Conservation (phyloP, 352 stramenopile genomes). For the Globisporangium sylvaticum region DNA sequence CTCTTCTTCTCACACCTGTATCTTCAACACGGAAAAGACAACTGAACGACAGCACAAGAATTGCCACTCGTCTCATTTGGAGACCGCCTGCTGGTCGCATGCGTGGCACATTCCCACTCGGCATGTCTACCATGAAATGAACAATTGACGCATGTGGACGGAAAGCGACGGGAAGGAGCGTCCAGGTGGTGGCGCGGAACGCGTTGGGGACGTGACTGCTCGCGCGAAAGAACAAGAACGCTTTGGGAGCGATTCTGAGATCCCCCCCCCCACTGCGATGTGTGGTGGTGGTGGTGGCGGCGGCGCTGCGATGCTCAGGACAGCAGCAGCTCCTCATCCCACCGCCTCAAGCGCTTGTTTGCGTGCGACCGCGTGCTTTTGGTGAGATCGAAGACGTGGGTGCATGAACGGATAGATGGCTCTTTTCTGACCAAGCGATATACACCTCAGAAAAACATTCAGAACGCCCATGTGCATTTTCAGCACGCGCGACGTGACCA, state of each 20-base stretch:
- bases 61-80: not conserved
- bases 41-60: too few relatives aligned
- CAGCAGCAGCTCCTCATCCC: not conserved
- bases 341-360: too few relatives aligned
- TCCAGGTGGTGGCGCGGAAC: not conserved
- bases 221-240: not conserved
- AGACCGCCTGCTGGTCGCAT: not conserved
- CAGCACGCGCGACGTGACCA: constrained; percentile 3
- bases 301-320: not conserved
- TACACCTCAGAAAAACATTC: constrained; percentile 2
- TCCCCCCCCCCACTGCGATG: not conserved
- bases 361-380: not conserved
- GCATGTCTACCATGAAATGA: not conserved
- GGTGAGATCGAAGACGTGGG: not conserved
- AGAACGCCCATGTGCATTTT: not conserved
- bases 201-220: not conserved
- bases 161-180: not conserved
- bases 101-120: not conserved
- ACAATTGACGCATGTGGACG: not conserved
- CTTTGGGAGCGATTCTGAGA: not conserved
- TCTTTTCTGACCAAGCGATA: constrained; percentile 8
- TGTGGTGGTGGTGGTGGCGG: not conserved
- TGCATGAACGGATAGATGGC: not conserved
- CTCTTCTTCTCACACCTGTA: not conserved
- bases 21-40: not conserved